Conservation (phyloP, 176 grass and related monocot genomes). For the Microstegium vimineum region DNA sequence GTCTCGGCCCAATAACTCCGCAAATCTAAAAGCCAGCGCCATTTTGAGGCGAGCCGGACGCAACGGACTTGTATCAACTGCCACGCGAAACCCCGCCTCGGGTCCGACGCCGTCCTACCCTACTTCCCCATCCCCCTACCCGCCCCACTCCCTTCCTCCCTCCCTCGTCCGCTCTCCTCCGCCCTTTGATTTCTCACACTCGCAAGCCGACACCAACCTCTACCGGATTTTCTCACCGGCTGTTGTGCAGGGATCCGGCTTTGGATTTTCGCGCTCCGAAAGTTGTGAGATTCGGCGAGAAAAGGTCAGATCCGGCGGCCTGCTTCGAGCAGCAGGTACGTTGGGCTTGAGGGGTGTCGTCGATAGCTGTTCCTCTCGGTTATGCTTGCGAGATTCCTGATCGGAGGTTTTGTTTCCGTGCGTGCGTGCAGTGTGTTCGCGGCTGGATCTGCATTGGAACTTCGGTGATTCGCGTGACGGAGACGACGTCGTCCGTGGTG, state of each 20-base stretch:
- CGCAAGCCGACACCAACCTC: background rate
- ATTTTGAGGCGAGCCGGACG: background rate
- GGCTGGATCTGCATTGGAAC: conserved; percentile 12
- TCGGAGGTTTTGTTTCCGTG: background rate
- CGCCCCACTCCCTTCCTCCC: background rate
- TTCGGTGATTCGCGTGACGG: background rate
- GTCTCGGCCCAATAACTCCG: background rate
- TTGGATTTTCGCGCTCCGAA: background rate
- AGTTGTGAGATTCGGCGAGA: background rate
- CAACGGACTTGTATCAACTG: conserved; percentile 5
- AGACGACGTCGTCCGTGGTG: background rate
- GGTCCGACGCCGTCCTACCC: conserved; percentile 12
- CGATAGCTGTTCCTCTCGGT: background rate
- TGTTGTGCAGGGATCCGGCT: background rate
- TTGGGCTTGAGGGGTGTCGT: background rate
- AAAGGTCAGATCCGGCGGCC: background rate
- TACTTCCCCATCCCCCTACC: conserved; percentile 10
- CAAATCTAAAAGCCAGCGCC: background rate
- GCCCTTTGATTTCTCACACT: background rate
- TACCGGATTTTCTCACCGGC: background rate
- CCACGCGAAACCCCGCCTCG: background rate
- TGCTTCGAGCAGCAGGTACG: conserved; percentile 12
- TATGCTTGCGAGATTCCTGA: background rate
- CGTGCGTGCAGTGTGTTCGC: background rate
- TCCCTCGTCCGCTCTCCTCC: background rate